phyloP scores from a whole-genome alignment of 2,329 filamentous ascomycete species.

The Bipolaris sorokiniana region DNA sequence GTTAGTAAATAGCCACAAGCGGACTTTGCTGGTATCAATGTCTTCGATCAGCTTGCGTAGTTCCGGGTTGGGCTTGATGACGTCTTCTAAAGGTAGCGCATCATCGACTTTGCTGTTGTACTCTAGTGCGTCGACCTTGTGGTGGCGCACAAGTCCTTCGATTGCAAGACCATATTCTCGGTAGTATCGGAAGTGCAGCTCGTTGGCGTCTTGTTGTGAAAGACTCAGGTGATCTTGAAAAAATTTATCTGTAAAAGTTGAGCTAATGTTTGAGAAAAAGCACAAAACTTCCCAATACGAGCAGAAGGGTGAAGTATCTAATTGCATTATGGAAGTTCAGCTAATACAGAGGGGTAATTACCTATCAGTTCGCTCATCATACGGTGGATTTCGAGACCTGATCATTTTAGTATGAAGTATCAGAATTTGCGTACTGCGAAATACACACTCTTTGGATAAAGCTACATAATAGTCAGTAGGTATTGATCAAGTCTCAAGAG shows the following conservation, averaged over 20 bases:
- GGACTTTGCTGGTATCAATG: constrained; percentile 83
- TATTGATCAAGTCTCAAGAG: not conserved
- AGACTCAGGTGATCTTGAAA: constrained; percentile 75
- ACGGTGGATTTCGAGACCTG: constrained; percentile 79
- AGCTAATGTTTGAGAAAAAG: not conserved
- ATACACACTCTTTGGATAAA: constrained; percentile 81
- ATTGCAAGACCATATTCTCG: constrained; percentile 96
- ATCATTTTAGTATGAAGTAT: constrained; percentile 41
- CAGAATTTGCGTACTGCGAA: not conserved
- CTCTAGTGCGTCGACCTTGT: constrained; percentile 92
- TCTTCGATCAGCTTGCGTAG: constrained; percentile 79
- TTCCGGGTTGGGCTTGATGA: constrained; percentile 79
- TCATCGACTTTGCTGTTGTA: constrained; percentile 97
- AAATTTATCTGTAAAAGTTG: constrained; percentile 58
- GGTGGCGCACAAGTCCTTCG: constrained; percentile 89
- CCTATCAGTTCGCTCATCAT: constrained; percentile 84
- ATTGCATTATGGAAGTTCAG: not conserved
- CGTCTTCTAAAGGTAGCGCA: constrained; percentile 81
- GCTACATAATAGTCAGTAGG: constrained; percentile 49
- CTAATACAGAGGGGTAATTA: constrained; percentile 40
- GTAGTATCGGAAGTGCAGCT: constrained; percentile 91
- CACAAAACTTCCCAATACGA: not conserved
- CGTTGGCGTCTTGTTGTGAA: constrained; percentile 76
- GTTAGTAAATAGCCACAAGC: constrained; percentile 94
- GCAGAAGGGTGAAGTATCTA: not conserved